Percentiles rank a stretch among this genome's conserved stretches.
Evolutionary conservation across 768 basidiomycete genomes (phyloP).

Genomic region (Amanita subjunquillea): DNA sequence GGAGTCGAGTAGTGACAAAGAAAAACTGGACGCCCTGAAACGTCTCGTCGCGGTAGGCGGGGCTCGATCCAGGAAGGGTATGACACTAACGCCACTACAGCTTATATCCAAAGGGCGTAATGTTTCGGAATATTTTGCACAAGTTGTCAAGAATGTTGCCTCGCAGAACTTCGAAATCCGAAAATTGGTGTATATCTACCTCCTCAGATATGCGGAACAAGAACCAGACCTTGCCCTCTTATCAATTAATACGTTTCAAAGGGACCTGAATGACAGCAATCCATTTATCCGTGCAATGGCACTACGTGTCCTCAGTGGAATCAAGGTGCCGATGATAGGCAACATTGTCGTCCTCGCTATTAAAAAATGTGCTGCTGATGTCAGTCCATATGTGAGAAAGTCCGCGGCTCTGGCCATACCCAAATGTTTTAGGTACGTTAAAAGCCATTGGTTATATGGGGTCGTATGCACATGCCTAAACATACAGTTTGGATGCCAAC

Average conservation of each 20-base stretch:
- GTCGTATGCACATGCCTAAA: not conserved
- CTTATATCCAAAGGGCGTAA: constrained; percentile 89
- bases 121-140: constrained; percentile 89
- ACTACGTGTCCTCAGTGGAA: constrained; percentile 83
- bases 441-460: not conserved
- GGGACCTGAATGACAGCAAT: constrained; percentile 85
- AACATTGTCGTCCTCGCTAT: constrained; percentile 80
- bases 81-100: constrained; percentile 25
- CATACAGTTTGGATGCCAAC: constrained; percentile 55
- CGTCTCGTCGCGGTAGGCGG: constrained; percentile 78
- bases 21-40: constrained; percentile 94
- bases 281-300: constrained; percentile 97
- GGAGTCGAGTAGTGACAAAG: constrained; percentile 79
- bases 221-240: constrained; percentile 93
- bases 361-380: constrained; percentile 85
- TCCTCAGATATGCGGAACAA: constrained; percentile 84
- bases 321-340: constrained; percentile 83
- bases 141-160: constrained; percentile 95
- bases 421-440: constrained; percentile 59
- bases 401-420: constrained; percentile 85
- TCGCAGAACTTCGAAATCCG: constrained; percentile 88
- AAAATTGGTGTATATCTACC: constrained; percentile 96
- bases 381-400: constrained; percentile 92
- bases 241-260: constrained; percentile 98
- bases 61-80: not conserved